These are phyloP conservation scores for Helicocarpus griseus DNA, from an alignment of 2,329 filamentous ascomycete genomes.

Conservation along the genomic window DNA sequence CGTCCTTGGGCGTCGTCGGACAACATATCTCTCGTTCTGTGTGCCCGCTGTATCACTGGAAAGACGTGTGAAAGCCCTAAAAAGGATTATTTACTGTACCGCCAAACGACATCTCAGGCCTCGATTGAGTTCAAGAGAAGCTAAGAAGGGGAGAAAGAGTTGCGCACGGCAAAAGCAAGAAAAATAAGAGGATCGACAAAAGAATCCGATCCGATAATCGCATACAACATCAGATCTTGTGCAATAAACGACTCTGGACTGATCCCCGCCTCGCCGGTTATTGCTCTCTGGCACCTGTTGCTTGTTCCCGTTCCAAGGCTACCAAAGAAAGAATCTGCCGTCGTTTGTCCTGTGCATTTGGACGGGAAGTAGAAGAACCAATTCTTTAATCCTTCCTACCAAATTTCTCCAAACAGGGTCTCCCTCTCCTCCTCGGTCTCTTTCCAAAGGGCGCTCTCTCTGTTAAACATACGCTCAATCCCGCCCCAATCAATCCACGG, in stretches of 20 bases:
- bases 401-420: not conserved
- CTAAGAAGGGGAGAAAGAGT: constrained; percentile 8
- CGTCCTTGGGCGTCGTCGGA: not conserved
- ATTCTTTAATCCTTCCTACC: not conserved
- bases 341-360: constrained; percentile 4
- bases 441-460: not conserved
- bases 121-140: constrained; percentile 1
- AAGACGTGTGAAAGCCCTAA: not conserved
- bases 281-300: not conserved
- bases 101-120: not conserved
- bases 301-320: not conserved
- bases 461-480: not conserved
- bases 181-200: not conserved
- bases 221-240: not conserved
- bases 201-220: not conserved
- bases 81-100: not conserved
- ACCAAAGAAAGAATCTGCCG: constrained; percentile 5
- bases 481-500: not conserved
- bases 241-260: not conserved
- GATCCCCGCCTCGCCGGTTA: not conserved
- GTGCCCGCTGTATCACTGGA: constrained; percentile 5
- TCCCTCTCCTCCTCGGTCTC: not conserved
- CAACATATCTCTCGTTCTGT: constrained; percentile 1
- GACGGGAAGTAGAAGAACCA: constrained; percentile 2
- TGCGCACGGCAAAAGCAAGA: constrained; percentile 5